Conservation (phyloP, 768 basidiomycete species). For the Podaxis carcinomalis region DNA sequence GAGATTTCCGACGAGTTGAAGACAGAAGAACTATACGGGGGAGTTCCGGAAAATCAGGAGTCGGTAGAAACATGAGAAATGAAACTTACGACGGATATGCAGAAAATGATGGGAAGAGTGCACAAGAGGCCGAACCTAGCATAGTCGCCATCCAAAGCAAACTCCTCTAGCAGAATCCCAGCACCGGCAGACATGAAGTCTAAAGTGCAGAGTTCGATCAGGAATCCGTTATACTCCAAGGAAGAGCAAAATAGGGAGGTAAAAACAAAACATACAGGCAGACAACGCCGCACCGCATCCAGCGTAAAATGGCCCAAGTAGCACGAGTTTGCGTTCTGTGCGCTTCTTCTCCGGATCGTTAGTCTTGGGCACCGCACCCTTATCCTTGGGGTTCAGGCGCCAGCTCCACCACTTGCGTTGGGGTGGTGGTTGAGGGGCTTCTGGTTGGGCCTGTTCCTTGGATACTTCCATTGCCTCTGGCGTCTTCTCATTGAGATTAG, state of each 20-base stretch:
- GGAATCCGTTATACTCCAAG: neutral
- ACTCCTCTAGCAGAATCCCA: conserved; percentile 62
- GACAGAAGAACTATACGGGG: conserved; percentile 63
- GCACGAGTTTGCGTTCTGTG: conserved; percentile 39
- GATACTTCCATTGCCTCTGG: conserved; percentile 11
- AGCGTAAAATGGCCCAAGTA: conserved; percentile 70
- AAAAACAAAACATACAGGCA: conserved; percentile 40
- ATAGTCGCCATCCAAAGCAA: conserved; percentile 56
- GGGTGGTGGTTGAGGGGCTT: conserved; percentile 16
- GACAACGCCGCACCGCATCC: conserved; percentile 64
- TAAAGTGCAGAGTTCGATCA: conserved; percentile 13
- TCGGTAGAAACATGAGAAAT: neutral
- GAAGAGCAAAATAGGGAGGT: neutral
- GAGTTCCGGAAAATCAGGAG: neutral
- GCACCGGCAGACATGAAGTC: conserved; percentile 64
- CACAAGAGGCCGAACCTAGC: conserved; percentile 61
- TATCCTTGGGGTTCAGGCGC: conserved; percentile 34
- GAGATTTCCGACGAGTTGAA: conserved; percentile 65
- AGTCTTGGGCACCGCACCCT: conserved; percentile 10
- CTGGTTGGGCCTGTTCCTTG: conserved; percentile 18
- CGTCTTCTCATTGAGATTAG: conserved; percentile 33
- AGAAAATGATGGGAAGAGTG: conserved; percentile 70
- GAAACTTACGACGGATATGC: conserved; percentile 63
- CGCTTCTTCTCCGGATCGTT: conserved; percentile 38
- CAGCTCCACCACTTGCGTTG: conserved; percentile 41